Conservation (phyloP, 2,329 filamentous ascomycete genomes). For the Ilyonectria destructans region DNA sequence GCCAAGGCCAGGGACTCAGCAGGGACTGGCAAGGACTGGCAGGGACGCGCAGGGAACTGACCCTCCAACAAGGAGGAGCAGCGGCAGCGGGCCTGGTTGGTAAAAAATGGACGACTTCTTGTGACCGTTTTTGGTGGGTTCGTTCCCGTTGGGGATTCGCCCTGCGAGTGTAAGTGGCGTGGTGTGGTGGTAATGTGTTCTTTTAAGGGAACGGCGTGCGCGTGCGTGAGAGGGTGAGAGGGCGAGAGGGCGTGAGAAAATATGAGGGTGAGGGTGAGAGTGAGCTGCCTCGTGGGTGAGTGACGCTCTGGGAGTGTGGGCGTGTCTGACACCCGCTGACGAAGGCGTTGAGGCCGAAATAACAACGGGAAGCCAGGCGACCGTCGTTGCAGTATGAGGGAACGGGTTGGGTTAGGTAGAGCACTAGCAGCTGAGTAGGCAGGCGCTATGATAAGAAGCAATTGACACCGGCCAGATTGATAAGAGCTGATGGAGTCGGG, state of each 20-base stretch:
- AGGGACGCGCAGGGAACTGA: slow-evolving; percentile 32
- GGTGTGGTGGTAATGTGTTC: slow-evolving; percentile 40
- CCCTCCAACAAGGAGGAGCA: slow-evolving; percentile 25
- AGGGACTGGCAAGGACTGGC: slow-evolving; percentile 28
- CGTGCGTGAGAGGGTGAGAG: slow-evolving; percentile 34
- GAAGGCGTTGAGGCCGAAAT: slow-evolving; percentile 22
- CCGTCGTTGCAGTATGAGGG: slow-evolving; percentile 16
- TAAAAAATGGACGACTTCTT: slow-evolving; percentile 39
- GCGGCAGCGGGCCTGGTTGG: slow-evolving; percentile 31
- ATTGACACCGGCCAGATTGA: slow-evolving; percentile 25
- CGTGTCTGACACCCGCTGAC: slow-evolving; percentile 34
- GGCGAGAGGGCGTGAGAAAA: slow-evolving; percentile 9
- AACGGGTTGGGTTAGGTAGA: slow-evolving; percentile 20
- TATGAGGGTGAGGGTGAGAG: slow-evolving; percentile 18
- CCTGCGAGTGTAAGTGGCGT: slow-evolving; percentile 35
- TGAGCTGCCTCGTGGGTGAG: slow-evolving; percentile 5
- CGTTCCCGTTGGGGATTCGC: slow-evolving; percentile 34
- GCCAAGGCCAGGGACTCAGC: slow-evolving; percentile 26
- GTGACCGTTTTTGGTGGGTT: slow-evolving; percentile 35
- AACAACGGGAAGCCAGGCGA: slow-evolving; percentile 21
- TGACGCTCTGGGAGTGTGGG: slow-evolving; percentile 20
- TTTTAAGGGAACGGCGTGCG: slow-evolving; percentile 34
- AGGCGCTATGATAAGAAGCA: slow-evolving; percentile 17
- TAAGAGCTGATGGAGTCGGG: slow-evolving; percentile 28
- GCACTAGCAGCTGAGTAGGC: slow-evolving; percentile 15